Base-by-base conservation (phyloP, 2,329 filamentous ascomycete species). In the Camillea tinctor region DNA sequence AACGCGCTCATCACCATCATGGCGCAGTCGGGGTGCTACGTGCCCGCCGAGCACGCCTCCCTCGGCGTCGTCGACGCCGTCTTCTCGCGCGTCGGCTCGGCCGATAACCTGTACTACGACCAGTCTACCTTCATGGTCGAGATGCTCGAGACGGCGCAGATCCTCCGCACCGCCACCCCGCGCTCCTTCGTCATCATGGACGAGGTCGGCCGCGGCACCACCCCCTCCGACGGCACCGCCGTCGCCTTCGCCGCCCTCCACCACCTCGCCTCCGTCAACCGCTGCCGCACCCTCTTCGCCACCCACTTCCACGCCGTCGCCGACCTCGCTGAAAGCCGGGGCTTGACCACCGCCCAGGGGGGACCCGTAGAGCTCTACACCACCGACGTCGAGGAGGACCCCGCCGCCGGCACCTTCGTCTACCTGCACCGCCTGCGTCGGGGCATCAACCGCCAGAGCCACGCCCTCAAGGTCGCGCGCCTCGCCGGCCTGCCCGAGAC, bases 121-220 rank as follows among this genome's bases (percentile, higher is more conserved):
- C 95, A 99, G 77, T 91, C 87, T 22, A 99, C 95, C 13, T 99
- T 99, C 78, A 97, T 98, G 93, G 93, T 99, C 57, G 95, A 99
- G 73, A 85, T 99, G 1, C 92, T 89, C 40, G 95, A 99, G 75
- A 98, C 95, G 1, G 88, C 90, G 1, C 88, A 93, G 62, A 97
- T 99, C 67, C 83, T 99, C 22, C 94, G 95, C 71, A 86, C 92
- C 69, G 95, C 94, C 0, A 95, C 93, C 0, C 87, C 91, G 0
- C 87, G 92, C 52, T 92, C 87, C 51, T 84, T 99, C 6, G 90
- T 99, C 63, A 92, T 99, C 51, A 86, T 99, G 5, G 95, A 99
- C 76, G 95, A 99, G 79, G 83, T 99, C 2, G 95, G 95, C 36
- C 86, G 95, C 57, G 95, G 95, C 55, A 99, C 95, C 0, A 92